phyloP scores from a whole-genome alignment of 805 yeast species.

The Yamadazyma philogaea region DNA sequence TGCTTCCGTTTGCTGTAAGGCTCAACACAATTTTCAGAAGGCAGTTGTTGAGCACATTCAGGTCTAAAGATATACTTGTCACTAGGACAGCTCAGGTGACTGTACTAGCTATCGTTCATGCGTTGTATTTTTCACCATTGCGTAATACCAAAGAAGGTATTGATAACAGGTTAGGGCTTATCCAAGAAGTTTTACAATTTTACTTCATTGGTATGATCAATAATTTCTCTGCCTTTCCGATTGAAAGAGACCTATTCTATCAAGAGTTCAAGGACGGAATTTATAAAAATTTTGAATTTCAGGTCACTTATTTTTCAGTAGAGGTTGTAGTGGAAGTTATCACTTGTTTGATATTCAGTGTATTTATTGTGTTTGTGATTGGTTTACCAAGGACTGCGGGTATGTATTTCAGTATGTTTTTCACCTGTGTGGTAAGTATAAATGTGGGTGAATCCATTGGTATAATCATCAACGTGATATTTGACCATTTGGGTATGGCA shows the following conservation, averaged over 20 bases:
- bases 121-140: conserved; percentile 57
- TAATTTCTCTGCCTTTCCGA: conserved; percentile 72
- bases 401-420: conserved; percentile 63
- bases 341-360: conserved; percentile 56
- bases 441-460: conserved; percentile 86
- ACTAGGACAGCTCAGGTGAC: conserved; percentile 65
- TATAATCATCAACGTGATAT: conserved; percentile 69
- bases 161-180: conserved; percentile 66
- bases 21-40: conserved; percentile 31
- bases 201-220: conserved; percentile 80
- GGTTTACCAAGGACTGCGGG: conserved; percentile 69
- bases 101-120: conserved; percentile 60
- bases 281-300: conserved; percentile 64
- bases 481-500: conserved; percentile 76
- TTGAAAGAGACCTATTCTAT: conserved; percentile 70
- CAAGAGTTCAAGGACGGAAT: conserved; percentile 74
- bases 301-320: conserved; percentile 52
- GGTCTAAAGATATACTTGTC: conserved; percentile 52
- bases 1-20: conserved; percentile 24
- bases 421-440: conserved; percentile 51
- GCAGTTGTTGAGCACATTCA: conserved; percentile 31
- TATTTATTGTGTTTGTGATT: conserved; percentile 62
- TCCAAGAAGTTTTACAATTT: conserved; percentile 69
- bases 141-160: conserved; percentile 46
- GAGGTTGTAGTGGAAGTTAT: conserved; percentile 69